Percentiles rank a stretch among this genome's conserved stretches.
Evolutionary conservation across 1,284 basidiomycete species (phyloP).

Genomic region (Moniliella sp.): DNA sequence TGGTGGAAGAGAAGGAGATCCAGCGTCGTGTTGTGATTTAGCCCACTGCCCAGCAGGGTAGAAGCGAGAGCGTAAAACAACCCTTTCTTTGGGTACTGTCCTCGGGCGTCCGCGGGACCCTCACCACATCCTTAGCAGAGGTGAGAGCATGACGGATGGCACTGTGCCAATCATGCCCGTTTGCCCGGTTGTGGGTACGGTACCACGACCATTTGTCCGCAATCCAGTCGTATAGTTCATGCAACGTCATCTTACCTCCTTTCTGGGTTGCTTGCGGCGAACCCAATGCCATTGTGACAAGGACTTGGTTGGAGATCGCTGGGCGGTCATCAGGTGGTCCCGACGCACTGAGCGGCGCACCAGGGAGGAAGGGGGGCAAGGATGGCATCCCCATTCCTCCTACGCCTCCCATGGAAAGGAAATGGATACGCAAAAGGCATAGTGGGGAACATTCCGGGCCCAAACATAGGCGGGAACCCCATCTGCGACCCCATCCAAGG

Average conservation of each 20-base stretch:
- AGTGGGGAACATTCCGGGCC: too few species aligned
- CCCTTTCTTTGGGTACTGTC: constrained; percentile 29
- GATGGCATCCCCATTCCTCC: too few species aligned
- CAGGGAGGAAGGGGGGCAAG: too few species aligned
- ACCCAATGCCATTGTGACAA: constrained; percentile 21
- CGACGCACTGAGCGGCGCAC: too few species aligned
- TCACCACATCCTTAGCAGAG: constrained; percentile 20
- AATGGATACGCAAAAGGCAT: too few species aligned
- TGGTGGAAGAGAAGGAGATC: background rate
- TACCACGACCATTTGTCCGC: constrained; percentile 71
- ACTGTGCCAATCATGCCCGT: constrained; percentile 28
- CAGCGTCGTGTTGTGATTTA: background rate
- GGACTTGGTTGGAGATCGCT: constrained; percentile 19
- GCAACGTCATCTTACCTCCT: constrained; percentile 63
- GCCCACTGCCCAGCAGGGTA: background rate
- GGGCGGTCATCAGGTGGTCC: constrained; percentile 18
- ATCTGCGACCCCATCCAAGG: too few species aligned
- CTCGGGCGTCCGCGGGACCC: constrained; percentile 18
- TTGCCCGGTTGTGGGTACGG: constrained; percentile 32
- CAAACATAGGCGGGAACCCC: too few species aligned
- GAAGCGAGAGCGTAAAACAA: constrained; percentile 25
- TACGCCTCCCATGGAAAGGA: too few species aligned
- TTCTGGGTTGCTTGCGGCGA: constrained; percentile 24
- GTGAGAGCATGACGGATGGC: constrained; percentile 25
- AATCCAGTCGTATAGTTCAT: constrained; percentile 80